Percentiles rank a stretch among this genome's conserved stretches.
Evolutionary conservation across 1,284 basidiomycete species (phyloP).

Genomic region (Microbotryum silenes-acaulis): DNA sequence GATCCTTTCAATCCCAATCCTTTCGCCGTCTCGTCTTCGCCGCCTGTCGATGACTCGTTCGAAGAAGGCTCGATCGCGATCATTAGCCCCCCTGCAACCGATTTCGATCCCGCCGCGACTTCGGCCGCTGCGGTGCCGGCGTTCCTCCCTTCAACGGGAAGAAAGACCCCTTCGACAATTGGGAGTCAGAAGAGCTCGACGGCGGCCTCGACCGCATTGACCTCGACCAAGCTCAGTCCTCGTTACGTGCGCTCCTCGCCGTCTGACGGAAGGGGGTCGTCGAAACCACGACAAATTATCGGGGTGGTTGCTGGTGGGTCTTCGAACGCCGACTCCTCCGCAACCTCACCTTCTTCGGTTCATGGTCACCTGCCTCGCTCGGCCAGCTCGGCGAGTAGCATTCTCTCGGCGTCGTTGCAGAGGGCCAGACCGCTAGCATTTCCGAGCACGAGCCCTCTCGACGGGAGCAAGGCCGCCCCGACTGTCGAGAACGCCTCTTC

Average conservation of each 20-base stretch:
- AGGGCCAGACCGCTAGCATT: not conserved
- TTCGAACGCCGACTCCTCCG: not conserved
- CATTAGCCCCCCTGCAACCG: slow-evolving; percentile 7
- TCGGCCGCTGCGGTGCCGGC: slow-evolving; percentile 13
- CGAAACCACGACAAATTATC: not conserved
- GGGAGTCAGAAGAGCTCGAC: not conserved
- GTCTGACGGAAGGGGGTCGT: not conserved
- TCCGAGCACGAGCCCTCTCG: too few species aligned
- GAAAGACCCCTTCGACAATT: slow-evolving; percentile 2
- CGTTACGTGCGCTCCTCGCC: slow-evolving; percentile 13
- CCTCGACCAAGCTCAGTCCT: slow-evolving; percentile 2
- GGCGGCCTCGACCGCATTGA: not conserved
- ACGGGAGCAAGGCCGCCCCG: too few species aligned
- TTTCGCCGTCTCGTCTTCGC: slow-evolving; percentile 10
- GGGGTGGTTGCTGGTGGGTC: not conserved
- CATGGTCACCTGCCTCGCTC: slow-evolving; percentile 8
- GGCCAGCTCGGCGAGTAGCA: slow-evolving; percentile 17
- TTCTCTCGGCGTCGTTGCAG: slow-evolving; percentile 22
- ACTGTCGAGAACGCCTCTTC: too few species aligned
- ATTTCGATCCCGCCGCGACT: slow-evolving; percentile 17
- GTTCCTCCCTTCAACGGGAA: slow-evolving; percentile 19
- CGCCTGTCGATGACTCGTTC: not conserved
- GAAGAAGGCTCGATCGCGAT: not conserved
- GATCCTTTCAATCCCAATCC: slow-evolving; percentile 13
- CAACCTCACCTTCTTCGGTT: too few species aligned